phyloP scores from a whole-genome alignment of 306 rosid genomes.

The Abrus pulchellus region DNA sequence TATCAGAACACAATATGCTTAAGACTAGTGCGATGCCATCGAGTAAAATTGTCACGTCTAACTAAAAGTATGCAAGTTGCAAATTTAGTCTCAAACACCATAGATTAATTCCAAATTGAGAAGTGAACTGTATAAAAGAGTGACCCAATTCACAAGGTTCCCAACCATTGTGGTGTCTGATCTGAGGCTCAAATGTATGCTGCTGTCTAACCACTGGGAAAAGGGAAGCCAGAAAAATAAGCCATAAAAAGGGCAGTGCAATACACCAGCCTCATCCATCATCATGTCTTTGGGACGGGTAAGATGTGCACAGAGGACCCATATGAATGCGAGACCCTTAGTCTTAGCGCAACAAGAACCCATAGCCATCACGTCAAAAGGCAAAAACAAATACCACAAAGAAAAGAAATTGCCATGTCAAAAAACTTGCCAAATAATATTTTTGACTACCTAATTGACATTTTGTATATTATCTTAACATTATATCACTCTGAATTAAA shows the following conservation, averaged over 20 bases:
- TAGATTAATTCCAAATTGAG: conserved; percentile 18
- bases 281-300: conserved; percentile 11
- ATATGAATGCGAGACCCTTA: neutral
- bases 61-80: neutral
- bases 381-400: neutral
- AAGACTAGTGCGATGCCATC: neutral
- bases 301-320: neutral
- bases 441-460: conserved; percentile 27
- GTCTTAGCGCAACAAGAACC: neutral
- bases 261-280: conserved; percentile 2
- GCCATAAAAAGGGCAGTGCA: neutral
- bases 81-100: neutral
- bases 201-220: neutral
- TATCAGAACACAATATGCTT: conserved; percentile 1
- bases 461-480: conserved; percentile 38
- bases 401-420: neutral
- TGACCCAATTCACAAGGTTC: conserved; percentile 8
- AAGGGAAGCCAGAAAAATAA: conserved; percentile 1
- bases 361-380: conserved; percentile 1
- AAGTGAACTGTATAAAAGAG: neutral
- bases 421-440: conserved; percentile 9
- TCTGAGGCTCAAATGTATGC: neutral
- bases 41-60: conserved; percentile 14
- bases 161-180: neutral
- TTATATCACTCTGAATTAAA: neutral